Evolutionary conservation across 1,284 basidiomycete genomes (phyloP).

Genomic region (Sphaerobolus stellatus): DNA sequence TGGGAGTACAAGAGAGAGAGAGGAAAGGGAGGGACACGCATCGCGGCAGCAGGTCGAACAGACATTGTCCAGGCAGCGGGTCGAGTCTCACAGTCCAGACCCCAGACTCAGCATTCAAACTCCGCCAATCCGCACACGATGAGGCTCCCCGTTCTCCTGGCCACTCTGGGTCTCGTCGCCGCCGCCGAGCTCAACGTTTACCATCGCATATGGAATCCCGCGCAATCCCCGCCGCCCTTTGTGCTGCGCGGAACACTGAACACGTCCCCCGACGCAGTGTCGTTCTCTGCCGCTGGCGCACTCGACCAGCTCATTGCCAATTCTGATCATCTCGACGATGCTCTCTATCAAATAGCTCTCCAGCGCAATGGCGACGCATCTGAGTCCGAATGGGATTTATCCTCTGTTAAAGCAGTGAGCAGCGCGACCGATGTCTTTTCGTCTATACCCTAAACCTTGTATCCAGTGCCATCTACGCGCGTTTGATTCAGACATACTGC

Average conservation of each 20-base stretch:
- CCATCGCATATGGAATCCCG: constrained; percentile 19
- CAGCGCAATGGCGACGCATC: constrained; percentile 48
- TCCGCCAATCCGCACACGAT: background rate
- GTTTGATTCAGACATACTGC: constrained; percentile 53
- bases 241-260: constrained; percentile 7
- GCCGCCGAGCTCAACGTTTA: constrained; percentile 12
- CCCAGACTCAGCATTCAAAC: background rate
- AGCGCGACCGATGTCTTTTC: constrained; percentile 11
- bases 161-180: constrained; percentile 1
- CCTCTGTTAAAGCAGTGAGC: constrained; percentile 72
- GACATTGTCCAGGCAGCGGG: background rate
- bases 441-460: constrained; percentile 3
- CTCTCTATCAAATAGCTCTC: constrained; percentile 75
- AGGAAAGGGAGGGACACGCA: constrained; percentile 22
- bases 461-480: constrained; percentile 59
- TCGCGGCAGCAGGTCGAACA: background rate
- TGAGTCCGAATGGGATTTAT: constrained; percentile 57
- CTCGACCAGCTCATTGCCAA: background rate
- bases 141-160: background rate
- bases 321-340: constrained; percentile 31
- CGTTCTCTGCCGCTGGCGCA: too few species aligned
- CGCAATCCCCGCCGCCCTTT: constrained; percentile 15
- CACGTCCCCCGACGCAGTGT: background rate
- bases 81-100: background rate
- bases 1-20: constrained; percentile 30